These are phyloP conservation scores for Lagenaria siceraria DNA, from an alignment of 306 rosid species.

Conservation along the genomic window DNA sequence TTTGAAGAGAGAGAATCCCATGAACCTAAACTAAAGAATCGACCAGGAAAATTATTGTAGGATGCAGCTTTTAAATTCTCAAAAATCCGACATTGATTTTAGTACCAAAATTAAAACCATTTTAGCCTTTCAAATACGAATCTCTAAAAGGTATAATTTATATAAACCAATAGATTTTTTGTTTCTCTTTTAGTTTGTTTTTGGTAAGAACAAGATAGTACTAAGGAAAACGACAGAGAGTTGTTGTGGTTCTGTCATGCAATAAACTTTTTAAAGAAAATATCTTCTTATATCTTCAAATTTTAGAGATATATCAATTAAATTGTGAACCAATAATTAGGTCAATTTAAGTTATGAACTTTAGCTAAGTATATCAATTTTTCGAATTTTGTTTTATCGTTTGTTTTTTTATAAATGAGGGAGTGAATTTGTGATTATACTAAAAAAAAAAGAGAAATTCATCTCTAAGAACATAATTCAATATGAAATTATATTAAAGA, in stretches of 20 bases:
- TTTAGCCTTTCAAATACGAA: neutral
- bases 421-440: too few species aligned
- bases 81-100: neutral
- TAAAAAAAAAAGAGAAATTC: too few species aligned
- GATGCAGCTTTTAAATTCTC: neutral
- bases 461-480: too few species aligned
- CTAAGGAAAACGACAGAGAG: neutral
- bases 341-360: too few species aligned
- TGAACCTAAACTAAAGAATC: neutral
- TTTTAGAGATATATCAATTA: too few species aligned
- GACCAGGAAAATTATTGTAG: neutral
- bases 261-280: too few species aligned
- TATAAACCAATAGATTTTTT: neutral
- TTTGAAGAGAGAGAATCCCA: neutral
- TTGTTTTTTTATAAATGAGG: too few species aligned
- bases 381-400: too few species aligned
- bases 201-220: neutral
- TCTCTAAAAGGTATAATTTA: neutral
- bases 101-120: neutral
- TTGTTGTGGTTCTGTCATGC: neutral
- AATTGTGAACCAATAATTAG: too few species aligned
- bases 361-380: too few species aligned
- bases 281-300: too few species aligned
- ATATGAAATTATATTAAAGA: too few species aligned
- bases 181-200: neutral